Base-by-base conservation (phyloP, 371 early-diverging fungal genomes). In the Nosema muscidifuracis region DNA sequence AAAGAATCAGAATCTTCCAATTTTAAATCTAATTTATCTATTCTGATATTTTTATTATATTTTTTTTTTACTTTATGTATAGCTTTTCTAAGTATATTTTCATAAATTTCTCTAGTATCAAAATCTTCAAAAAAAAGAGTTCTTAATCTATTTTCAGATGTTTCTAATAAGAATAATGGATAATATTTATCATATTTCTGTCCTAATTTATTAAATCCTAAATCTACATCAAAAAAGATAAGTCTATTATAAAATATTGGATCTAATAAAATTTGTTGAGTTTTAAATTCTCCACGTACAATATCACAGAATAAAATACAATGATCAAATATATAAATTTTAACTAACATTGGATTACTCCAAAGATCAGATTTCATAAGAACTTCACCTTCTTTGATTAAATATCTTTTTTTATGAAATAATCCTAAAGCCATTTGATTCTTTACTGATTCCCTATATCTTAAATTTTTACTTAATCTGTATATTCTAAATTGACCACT, bases 401-500 rank as follows among this genome's bases (percentile, higher is more conserved):
- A 38, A 7, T 40, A 43, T 15, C 62, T 58, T 33, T 65, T 44
- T 24, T 66, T 80, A 12, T 65, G 61, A 20, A 73, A 74, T 33
- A 80, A 33, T 1, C 57, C 72, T 30, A 80, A 40, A 34, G 31
- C 30, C 4, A 26, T 13, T 30, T 56, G 42, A 24, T 69, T 57
- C 40, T 38, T 65, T 13, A 79, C 28, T 12, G 34, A 44, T 18
- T 67, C 6, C 1, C 38, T 57, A 26, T 74, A 79, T 12, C 38
- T 44, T 3, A 82, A 40, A 13, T 7, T 15, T 24, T 78, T 63
- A 30, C 44, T 58, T 3, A 81, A 70, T 30, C 56, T 70, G 62
- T 70, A 83, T 0, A 78, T 44, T 18, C 38, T 67, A 51, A 83
- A 81, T 47, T 76, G 70, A 1, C 68, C 68, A 3, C 69, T 64